A percentile compares a stretch with the other conserved stretches of the same genome.
Conservation (phyloP, 306 rosid genomes). For the Citrullus mucosospermus region DNA sequence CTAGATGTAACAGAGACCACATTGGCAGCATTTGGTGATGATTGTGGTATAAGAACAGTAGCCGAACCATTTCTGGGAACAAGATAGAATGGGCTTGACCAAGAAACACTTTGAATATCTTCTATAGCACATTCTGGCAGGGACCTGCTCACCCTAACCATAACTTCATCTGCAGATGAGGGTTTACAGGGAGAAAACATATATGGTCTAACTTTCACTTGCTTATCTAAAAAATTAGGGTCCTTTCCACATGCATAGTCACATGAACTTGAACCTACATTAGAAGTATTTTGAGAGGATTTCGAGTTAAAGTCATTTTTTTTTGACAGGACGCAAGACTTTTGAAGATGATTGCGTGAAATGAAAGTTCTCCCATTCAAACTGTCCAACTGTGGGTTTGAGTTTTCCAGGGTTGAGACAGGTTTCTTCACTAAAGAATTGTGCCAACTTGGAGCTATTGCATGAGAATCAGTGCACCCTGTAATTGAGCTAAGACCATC, state of each 20-base stretch:
- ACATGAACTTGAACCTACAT: conserved; percentile 16
- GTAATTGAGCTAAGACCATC: conserved; percentile 58
- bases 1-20: conserved; percentile 63
- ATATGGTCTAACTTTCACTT: conserved; percentile 51
- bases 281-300: conserved; percentile 19
- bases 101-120: conserved; percentile 32
- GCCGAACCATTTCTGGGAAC: conserved; percentile 85
- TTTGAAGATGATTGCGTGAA: conserved; percentile 20
- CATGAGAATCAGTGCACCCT: conserved; percentile 22
- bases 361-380: conserved; percentile 13
- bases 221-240: conserved; percentile 33
- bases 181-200: conserved; percentile 57
- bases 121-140: conserved; percentile 25
- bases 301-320: conserved; percentile 14
- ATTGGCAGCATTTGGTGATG: conserved; percentile 51
- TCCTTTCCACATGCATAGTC: conserved; percentile 21
- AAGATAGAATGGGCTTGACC: conserved; percentile 73
- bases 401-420: conserved; percentile 42
- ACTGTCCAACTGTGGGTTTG: conserved; percentile 17
- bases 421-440: conserved; percentile 22
- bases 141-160: conserved; percentile 50
- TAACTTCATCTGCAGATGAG: conserved; percentile 48
- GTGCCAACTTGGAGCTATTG: conserved; percentile 13
- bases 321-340: conserved; percentile 18
- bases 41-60: conserved; percentile 65